Evolutionary conservation across 768 basidiomycete genomes (phyloP).

Genomic region (Boletus sp.): DNA sequence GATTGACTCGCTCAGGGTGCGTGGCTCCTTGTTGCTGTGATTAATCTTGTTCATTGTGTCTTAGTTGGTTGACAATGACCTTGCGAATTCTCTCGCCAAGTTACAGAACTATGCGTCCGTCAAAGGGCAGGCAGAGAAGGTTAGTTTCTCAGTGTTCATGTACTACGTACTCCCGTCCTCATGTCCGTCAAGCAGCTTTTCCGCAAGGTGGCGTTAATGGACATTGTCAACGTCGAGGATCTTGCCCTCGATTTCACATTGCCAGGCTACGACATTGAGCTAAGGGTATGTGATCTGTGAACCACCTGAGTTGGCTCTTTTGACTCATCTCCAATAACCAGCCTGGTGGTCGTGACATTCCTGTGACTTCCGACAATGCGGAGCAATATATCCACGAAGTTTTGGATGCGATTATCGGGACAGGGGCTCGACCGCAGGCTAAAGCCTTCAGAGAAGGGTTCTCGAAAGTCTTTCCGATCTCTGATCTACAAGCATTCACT

Average conservation of each 20-base stretch:
- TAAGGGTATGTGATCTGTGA: slow-evolving; percentile 54
- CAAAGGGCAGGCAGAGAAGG: slow-evolving; percentile 54
- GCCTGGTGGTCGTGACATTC: slow-evolving; percentile 75
- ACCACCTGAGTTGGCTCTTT: background rate
- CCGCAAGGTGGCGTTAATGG: slow-evolving; percentile 56
- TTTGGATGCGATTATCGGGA: slow-evolving; percentile 83
- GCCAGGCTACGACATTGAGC: slow-evolving; percentile 92
- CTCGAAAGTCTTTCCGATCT: slow-evolving; percentile 93
- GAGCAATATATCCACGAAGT: slow-evolving; percentile 88
- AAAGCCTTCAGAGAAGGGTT: slow-evolving; percentile 94
- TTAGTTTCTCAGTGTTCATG: slow-evolving; percentile 21
- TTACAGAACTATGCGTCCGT: slow-evolving; percentile 64
- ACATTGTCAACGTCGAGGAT: slow-evolving; percentile 75
- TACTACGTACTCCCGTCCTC: background rate
- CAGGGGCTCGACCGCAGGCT: slow-evolving; percentile 74
- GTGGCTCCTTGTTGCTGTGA: slow-evolving; percentile 17
- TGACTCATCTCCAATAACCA: slow-evolving; percentile 28
- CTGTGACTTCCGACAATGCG: slow-evolving; percentile 85
- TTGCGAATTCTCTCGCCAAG: slow-evolving; percentile 84
- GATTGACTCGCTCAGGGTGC: slow-evolving; percentile 77
- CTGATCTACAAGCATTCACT: slow-evolving; percentile 88
- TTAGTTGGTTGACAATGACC: slow-evolving; percentile 78
- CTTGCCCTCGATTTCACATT: slow-evolving; percentile 94
- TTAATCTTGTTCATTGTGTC: slow-evolving; percentile 6
- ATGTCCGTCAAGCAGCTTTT: slow-evolving; percentile 39